Base-by-base conservation (phyloP, 225 moss, liverwort and hornwort species). In the Takakia lepidozioides region DNA sequence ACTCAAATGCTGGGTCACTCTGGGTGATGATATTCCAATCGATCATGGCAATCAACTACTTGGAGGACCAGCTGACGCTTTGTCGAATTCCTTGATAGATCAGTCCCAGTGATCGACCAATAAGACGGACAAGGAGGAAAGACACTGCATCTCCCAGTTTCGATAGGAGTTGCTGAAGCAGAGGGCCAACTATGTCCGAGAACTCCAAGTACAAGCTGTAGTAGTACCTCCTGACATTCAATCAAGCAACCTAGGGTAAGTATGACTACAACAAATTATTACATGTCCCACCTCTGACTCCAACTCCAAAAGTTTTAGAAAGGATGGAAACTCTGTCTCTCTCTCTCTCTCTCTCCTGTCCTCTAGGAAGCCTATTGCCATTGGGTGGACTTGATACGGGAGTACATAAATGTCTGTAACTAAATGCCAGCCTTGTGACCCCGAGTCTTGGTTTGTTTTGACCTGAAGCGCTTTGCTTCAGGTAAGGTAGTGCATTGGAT, bases 191-290 rank as follows among this genome's bases (percentile, higher is more conserved):
- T 30, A 98, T 60, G 30, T 98, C 98, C 24, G 87, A 98, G 43
- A 98, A 70, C 71, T 98, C 98, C 71, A 98, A 71, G 59, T 82
- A 87, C 69, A 98, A 72, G 69, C 91, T 91, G 71, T 87, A 98
- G 48, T 61, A 60, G 49, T 98, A 98, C 60, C 87, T 74, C 95
- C 95, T 98, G 95, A 49, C 42, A 47, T 48, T 51, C 48, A 69
- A 16, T 34, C 24, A 35, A 15, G 34, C 17, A 35, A 8, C 19
- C 3, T 19, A 5, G 30, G 29, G 29, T 49, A 49, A 49, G 4
- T 41, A 3, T 41, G 32, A 17, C n/a, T 49, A 16, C 11, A 18
- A 5, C 37, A 3, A 15, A 23, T 14, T 38, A 55, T 3, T 29
- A 36, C 14, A 29, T 19, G 3, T 3, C 11, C 5, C 6, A 24